These are phyloP conservation scores for Penicilliopsis zonata DNA, from an alignment of 495 filamentous ascomycete species.

Conservation along the genomic window DNA sequence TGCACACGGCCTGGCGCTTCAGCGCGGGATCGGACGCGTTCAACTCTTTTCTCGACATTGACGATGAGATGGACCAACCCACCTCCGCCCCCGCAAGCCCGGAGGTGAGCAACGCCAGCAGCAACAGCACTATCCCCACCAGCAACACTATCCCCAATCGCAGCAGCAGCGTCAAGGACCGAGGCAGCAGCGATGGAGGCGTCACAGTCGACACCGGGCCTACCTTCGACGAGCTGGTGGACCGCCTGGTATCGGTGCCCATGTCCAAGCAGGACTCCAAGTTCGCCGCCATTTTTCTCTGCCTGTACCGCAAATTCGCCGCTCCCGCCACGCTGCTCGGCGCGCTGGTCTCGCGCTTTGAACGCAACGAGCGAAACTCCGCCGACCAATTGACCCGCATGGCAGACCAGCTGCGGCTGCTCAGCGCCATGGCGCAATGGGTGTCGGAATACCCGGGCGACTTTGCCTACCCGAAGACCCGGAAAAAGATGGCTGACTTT, in stretches of 20 bases:
- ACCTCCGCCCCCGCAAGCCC: constrained; percentile 20
- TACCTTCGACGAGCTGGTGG: constrained; percentile 79
- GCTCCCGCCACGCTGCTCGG: constrained; percentile 64
- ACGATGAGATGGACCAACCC: constrained; percentile 29
- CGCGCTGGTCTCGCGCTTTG: constrained; percentile 62
- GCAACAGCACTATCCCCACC: too few species aligned
- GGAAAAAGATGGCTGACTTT: constrained; percentile 57
- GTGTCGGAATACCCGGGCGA: constrained; percentile 83
- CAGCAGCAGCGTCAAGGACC: too few species aligned
- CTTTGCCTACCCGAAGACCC: constrained; percentile 72
- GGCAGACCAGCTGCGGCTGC: constrained; percentile 66
- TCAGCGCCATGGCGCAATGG: constrained; percentile 82
- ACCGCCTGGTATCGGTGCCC: constrained; percentile 66
- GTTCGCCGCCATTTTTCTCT: constrained; percentile 77
- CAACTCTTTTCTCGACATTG: constrained; percentile 34
- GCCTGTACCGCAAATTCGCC: constrained; percentile 91
- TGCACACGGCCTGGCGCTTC: constrained; percentile 28
- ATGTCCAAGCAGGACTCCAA: constrained; percentile 79
- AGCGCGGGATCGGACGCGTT: constrained; percentile 33
- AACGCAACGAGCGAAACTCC: constrained; percentile 49
- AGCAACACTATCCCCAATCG: too few species aligned
- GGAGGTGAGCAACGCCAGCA: constrained; percentile 18
- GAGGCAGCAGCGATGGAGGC: constrained; percentile 23
- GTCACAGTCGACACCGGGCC: constrained; percentile 41
- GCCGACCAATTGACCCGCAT: constrained; percentile 54